Conservation (phyloP, 2,329 filamentous ascomycete species). For the Ploettnerulaceae sp. region DNA sequence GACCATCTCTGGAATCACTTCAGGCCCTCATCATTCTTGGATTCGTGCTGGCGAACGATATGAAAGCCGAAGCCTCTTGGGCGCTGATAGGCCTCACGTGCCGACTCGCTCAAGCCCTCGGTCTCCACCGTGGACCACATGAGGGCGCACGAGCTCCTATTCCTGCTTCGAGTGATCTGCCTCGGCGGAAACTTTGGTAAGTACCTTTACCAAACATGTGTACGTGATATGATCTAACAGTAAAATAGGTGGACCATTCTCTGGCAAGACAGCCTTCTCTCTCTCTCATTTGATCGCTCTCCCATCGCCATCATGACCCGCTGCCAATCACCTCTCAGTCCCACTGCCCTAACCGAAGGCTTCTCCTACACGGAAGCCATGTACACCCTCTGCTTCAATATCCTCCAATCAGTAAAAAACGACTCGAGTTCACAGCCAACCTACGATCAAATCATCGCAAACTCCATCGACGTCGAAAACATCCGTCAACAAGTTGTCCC, state of each 20-base stretch:
- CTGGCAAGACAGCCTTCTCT: slow-evolving; percentile 63
- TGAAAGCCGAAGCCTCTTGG: slow-evolving; percentile 67
- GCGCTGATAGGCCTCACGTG: slow-evolving; percentile 59
- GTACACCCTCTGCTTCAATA: slow-evolving; percentile 59
- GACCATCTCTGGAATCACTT: slow-evolving; percentile 61
- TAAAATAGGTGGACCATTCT: slow-evolving; percentile 53
- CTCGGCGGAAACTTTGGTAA: slow-evolving; percentile 32
- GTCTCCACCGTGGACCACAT: slow-evolving; percentile 44
- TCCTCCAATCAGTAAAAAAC: slow-evolving; percentile 41
- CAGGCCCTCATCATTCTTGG: slow-evolving; percentile 59
- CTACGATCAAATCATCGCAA: slow-evolving; percentile 48
- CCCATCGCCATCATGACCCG: slow-evolving; percentile 50
- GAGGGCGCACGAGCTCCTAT: slow-evolving; percentile 26
- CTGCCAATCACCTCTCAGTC: slow-evolving; percentile 47
- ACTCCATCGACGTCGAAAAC: slow-evolving; percentile 45
- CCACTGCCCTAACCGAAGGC: slow-evolving; percentile 46
- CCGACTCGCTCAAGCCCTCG: slow-evolving; percentile 59
- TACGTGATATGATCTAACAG: slow-evolving; percentile 7
- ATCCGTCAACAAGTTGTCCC: slow-evolving; percentile 44
- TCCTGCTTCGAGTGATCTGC: slow-evolving; percentile 30
- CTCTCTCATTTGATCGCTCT: slow-evolving; percentile 60
- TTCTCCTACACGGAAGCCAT: slow-evolving; percentile 59
- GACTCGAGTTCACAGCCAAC: slow-evolving; percentile 28
- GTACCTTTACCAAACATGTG: background rate
- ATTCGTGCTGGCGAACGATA: slow-evolving; percentile 62